A percentile compares a stretch with the other conserved stretches of the same genome.
Evolutionary conservation across 2,329 filamentous ascomycete genomes (phyloP).

Genomic region (Aspergillus sp.): DNA sequence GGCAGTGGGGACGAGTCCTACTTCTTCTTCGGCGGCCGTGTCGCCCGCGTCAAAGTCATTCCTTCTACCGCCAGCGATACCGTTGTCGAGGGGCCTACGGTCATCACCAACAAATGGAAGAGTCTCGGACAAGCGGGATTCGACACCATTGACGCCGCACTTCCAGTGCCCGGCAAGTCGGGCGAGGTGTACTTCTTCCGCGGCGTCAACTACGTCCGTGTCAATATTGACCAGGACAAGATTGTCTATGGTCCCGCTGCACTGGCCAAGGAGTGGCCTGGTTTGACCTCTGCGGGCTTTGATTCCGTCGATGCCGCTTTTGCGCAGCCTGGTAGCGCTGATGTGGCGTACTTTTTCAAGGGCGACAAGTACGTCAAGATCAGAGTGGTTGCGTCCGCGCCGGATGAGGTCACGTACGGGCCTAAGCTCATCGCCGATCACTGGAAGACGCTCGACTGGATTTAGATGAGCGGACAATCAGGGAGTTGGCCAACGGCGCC

Average conservation of each 20-base stretch:
- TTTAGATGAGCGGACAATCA: not conserved
- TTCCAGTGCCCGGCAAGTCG: not conserved
- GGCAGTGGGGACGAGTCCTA: not conserved
- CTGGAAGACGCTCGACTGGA: slow-evolving; percentile 13
- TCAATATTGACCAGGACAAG: not conserved
- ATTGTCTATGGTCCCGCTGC: slow-evolving; percentile 1
- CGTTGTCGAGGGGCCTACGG: not conserved
- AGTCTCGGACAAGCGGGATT: not conserved
- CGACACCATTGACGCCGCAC: slow-evolving; percentile 8
- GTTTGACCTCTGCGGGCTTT: slow-evolving; percentile 2
- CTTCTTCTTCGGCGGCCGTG: not conserved
- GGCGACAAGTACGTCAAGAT: slow-evolving; percentile 8
- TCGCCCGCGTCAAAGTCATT: slow-evolving; percentile 3
- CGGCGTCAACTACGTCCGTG: slow-evolving; percentile 3
- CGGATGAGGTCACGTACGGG: not conserved
- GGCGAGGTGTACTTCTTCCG: slow-evolving; percentile 12
- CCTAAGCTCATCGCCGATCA: slow-evolving; percentile 3
- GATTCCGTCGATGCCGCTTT: slow-evolving; percentile 9
- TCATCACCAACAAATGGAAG: slow-evolving; percentile 1
- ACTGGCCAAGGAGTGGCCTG: slow-evolving; percentile 1
- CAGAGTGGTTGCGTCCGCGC: not conserved
- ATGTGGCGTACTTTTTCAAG: not conserved
- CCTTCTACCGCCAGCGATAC: not conserved
- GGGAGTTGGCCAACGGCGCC: too few relatives aligned
- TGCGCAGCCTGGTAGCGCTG: not conserved